Evolutionary conservation across 108 stramenopile genomes (phyloP), one percentile per base, ranked within the genome.

Genomic region (Cyclostephanos tholiformis): DNA sequence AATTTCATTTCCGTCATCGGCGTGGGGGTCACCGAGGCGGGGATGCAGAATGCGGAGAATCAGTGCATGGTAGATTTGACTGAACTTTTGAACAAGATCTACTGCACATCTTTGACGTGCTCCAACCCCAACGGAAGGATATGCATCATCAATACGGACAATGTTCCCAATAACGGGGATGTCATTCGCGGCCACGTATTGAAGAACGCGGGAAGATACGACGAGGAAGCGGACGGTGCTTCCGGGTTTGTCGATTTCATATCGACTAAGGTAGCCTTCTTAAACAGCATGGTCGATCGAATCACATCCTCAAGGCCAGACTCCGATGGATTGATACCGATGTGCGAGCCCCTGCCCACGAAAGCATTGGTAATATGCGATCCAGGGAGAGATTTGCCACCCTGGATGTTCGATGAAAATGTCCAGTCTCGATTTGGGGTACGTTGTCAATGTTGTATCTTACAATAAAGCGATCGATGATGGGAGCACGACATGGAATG

Each of bases 261-360:
- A 19, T 50, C 70, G n/a, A 50, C 70, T 16, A 69, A 67, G 6
- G 86, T 96, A 14, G 82, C 85, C 30, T 96, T 93, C 77, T 84
- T 87, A 25, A 90, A 94, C 60, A 91, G 83, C 63, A 96, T 96
- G 95, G 95, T 96, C 10, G 95, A 96, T 88, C 86, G 95, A 13
- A 96, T 96, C 48, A 94, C 93, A 9, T 91, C 93, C 0, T 87
- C 88, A 30, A 77, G 92, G 27, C 67, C 63, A 13, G 77, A 71
- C 10, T 79, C 81, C 16, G 56, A 88, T 60, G 83, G 79, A 14
- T 65, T 87, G 66, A 79, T 96, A 48, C 95, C 95, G 0, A 60
- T 82, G 20, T 85, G 86, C 46, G 95, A 96, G 70, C 95, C 95
- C 0, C 65, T 84, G 4, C 95, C 95, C 2, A 67, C 63, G 23